Conservation (phyloP, 2,329 filamentous ascomycete genomes). For the Pezicula neosporulosa region DNA sequence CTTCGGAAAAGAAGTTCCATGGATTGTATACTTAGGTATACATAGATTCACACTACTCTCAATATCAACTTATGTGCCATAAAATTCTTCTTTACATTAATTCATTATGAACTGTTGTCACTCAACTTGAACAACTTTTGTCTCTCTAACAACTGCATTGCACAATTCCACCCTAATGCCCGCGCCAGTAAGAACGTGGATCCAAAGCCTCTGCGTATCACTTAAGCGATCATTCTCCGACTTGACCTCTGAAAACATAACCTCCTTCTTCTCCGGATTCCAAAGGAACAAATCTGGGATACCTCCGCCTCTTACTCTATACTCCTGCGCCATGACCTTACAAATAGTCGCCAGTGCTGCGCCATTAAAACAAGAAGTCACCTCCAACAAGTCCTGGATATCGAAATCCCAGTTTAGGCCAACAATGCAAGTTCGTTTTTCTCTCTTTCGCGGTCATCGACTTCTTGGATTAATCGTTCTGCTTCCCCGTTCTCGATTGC, state of each 20-base stretch:
- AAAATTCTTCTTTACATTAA: too few relatives aligned
- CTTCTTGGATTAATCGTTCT: slow-evolving; percentile 58
- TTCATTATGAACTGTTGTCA: neutral
- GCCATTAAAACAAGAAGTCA: slow-evolving; percentile 75
- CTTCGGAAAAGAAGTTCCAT: too few relatives aligned
- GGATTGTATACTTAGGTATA: too few relatives aligned
- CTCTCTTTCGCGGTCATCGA: slow-evolving; percentile 67
- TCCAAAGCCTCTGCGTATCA: slow-evolving; percentile 95
- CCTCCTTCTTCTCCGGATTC: slow-evolving; percentile 34
- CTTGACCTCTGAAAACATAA: slow-evolving; percentile 27
- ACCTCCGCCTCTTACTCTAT: slow-evolving; percentile 78
- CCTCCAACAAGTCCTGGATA: slow-evolving; percentile 72
- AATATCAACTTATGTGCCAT: too few relatives aligned
- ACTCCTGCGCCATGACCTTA: slow-evolving; percentile 95
- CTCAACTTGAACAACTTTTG: slow-evolving; percentile 17
- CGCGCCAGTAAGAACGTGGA: slow-evolving; percentile 83
- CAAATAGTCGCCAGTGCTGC: slow-evolving; percentile 79
- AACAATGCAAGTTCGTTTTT: slow-evolving; percentile 79
- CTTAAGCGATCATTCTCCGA: slow-evolving; percentile 84
- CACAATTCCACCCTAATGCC: slow-evolving; percentile 84
- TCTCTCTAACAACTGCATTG: slow-evolving; percentile 42
- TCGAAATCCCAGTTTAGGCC: slow-evolving; percentile 90
- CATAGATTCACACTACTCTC: too few relatives aligned
- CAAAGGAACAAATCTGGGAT: slow-evolving; percentile 93
- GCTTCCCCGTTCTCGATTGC: slow-evolving; percentile 84